These are phyloP conservation scores for Pseudotulostoma volvatum DNA, from an alignment of 495 filamentous ascomycete species.

Conservation along the genomic window DNA sequence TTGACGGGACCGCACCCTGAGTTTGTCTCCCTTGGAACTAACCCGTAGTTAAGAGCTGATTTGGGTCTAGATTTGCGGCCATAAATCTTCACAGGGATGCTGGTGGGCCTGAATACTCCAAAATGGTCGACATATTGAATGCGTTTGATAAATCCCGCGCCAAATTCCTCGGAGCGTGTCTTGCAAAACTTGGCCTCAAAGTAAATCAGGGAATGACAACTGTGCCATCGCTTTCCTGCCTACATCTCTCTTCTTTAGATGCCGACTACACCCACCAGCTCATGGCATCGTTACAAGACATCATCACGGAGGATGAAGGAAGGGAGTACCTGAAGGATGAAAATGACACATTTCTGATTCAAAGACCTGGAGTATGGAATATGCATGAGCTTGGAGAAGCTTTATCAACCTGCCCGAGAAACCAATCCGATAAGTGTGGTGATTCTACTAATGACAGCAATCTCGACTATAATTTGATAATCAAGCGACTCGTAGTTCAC, in stretches of 20 bases:
- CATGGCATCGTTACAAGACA: slow-evolving; percentile 47
- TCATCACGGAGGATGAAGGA: slow-evolving; percentile 47
- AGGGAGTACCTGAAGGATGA: slow-evolving; percentile 69
- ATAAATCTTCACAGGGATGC: slow-evolving; percentile 52
- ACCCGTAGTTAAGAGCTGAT: slow-evolving; percentile 6
- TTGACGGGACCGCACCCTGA: slow-evolving; percentile 89
- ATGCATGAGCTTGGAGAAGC: slow-evolving; percentile 35
- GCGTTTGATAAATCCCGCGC: slow-evolving; percentile 53
- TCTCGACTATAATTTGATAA: slow-evolving; percentile 55
- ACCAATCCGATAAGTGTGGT: slow-evolving; percentile 11
- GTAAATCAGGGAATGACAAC: slow-evolving; percentile 50
- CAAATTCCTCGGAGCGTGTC: slow-evolving; percentile 65
- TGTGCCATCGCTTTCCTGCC: slow-evolving; percentile 66
- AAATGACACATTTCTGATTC: slow-evolving; percentile 70
- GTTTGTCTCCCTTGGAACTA: slow-evolving; percentile 30
- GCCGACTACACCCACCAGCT: slow-evolving; percentile 48
- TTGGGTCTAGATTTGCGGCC: slow-evolving; percentile 55
- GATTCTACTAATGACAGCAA: slow-evolving; percentile 24
- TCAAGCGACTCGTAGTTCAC: slow-evolving; percentile 59
- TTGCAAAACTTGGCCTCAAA: slow-evolving; percentile 68
- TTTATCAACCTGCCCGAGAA: slow-evolving; percentile 13
- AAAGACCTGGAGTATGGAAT: slow-evolving; percentile 48
- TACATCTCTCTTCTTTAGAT: slow-evolving; percentile 65
- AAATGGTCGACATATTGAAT: slow-evolving; percentile 50
- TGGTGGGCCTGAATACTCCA: slow-evolving; percentile 45